phyloP scores from a whole-genome alignment of 371 early-diverging fungal genomes.

The Blakeslea trispora region DNA sequence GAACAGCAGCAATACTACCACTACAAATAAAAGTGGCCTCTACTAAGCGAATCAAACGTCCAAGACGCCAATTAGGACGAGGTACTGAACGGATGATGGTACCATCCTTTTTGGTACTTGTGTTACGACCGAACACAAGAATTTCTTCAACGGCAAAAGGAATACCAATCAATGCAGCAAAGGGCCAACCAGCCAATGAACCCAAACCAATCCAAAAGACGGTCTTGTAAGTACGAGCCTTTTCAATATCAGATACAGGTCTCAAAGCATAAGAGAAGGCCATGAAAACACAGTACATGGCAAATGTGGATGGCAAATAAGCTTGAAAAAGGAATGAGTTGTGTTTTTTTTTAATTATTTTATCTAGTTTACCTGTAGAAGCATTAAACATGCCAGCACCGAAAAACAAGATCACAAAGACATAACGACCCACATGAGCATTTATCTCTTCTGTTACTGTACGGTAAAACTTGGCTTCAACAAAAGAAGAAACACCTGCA shows the following conservation, averaged over 20 bases:
- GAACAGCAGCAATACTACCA: slow-evolving; percentile 45
- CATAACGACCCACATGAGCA: slow-evolving; percentile 69
- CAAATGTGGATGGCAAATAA: slow-evolving; percentile 88
- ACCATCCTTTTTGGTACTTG: slow-evolving; percentile 29
- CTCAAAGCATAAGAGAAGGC: slow-evolving; percentile 70
- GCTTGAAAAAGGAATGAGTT: too few relatives aligned
- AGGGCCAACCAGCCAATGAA: slow-evolving; percentile 89
- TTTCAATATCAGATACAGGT: slow-evolving; percentile 49
- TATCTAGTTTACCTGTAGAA: slow-evolving; percentile 66
- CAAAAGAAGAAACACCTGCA: slow-evolving; percentile 63
- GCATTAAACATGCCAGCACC: slow-evolving; percentile 90
- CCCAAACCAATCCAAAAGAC: slow-evolving; percentile 72
- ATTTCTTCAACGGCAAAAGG: slow-evolving; percentile 82
- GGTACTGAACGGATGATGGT: slow-evolving; percentile 27
- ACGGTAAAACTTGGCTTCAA: slow-evolving; percentile 76
- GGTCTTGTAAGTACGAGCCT: slow-evolving; percentile 51
- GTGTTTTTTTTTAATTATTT: too few relatives aligned
- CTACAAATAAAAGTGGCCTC: slow-evolving; percentile 35
- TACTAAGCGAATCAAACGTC: slow-evolving; percentile 43
- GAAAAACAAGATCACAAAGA: slow-evolving; percentile 61
- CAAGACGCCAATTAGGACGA: slow-evolving; percentile 43
- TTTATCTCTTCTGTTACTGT: slow-evolving; percentile 66
- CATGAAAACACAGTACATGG: slow-evolving; percentile 84
- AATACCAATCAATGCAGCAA: slow-evolving; percentile 72
- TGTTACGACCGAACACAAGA: slow-evolving; percentile 51